These are phyloP conservation scores for Gillenia trifoliata DNA, from an alignment of 306 rosid species.

Conservation along the genomic window DNA sequence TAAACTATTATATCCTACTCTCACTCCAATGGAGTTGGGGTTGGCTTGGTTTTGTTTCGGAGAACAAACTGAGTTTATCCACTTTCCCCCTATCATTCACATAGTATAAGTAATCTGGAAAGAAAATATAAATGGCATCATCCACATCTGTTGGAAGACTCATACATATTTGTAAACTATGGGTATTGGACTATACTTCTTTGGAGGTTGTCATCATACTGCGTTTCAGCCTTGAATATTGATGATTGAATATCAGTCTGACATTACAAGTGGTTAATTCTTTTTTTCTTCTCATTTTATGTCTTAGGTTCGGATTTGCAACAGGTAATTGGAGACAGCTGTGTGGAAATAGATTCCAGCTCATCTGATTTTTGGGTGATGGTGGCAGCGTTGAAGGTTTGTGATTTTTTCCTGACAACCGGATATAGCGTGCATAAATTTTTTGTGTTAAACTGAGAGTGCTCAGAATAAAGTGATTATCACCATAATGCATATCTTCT, in stretches of 20 bases:
- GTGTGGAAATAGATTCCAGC: conserved; percentile 65
- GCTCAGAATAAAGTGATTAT: neutral
- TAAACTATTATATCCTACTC: too few species aligned
- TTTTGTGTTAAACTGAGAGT: too few species aligned
- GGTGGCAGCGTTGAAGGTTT: conserved; percentile 93
- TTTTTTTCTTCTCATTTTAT: neutral
- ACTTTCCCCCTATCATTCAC: neutral
- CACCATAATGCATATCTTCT: neutral
- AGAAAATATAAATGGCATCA: neutral
- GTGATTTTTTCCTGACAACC: conserved; percentile 19
- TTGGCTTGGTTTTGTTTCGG: neutral
- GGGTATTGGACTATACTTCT: neutral
- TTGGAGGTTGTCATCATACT: neutral
- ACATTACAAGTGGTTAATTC: neutral
- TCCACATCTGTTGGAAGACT: neutral
- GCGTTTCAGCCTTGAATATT: neutral
- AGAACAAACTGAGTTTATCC: neutral
- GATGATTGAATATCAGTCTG: neutral
- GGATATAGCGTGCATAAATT: conserved; percentile 11
- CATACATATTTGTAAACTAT: neutral
- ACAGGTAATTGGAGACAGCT: conserved; percentile 59
- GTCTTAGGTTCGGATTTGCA: conserved; percentile 50
- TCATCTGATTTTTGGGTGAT: conserved; percentile 94
- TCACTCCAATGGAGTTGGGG: neutral
- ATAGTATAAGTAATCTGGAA: neutral